phyloP scores from a whole-genome alignment of 495 filamentous ascomycete species.

The Neurospora tetrasperma region DNA sequence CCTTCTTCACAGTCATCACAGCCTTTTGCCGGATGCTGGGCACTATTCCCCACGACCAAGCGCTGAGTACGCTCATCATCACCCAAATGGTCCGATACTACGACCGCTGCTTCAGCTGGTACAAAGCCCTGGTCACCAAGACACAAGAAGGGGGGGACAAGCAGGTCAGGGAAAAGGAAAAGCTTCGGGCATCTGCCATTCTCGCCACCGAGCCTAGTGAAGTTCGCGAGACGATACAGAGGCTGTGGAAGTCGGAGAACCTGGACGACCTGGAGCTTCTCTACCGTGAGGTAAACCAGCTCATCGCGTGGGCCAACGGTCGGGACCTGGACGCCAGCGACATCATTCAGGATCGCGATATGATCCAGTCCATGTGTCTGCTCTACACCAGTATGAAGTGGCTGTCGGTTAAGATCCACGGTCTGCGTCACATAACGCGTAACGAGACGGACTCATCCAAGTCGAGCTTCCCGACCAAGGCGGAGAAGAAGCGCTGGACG shows the following conservation, averaged over 20 bases:
- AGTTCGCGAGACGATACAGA: slow-evolving; percentile 52
- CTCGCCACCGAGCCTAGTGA: slow-evolving; percentile 57
- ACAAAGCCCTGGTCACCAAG: slow-evolving; percentile 56
- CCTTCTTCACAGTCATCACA: slow-evolving; percentile 76
- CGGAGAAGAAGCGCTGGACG: slow-evolving; percentile 67
- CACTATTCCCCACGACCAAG: slow-evolving; percentile 90
- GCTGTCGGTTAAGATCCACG: slow-evolving; percentile 69
- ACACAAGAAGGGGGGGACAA: slow-evolving; percentile 27
- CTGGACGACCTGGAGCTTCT: slow-evolving; percentile 31
- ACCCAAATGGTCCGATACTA: slow-evolving; percentile 84
- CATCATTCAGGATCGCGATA: slow-evolving; percentile 82
- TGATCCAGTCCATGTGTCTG: slow-evolving; percentile 70
- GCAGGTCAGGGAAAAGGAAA: slow-evolving; percentile 25
- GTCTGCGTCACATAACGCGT: slow-evolving; percentile 62
- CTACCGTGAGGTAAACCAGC: slow-evolving; percentile 56
- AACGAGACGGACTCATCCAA: slow-evolving; percentile 44
- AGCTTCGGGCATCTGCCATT: slow-evolving; percentile 60
- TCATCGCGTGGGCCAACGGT: slow-evolving; percentile 54
- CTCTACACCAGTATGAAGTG: slow-evolving; percentile 97
- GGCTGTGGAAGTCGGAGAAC: slow-evolving; percentile 47
- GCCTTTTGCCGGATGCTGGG: slow-evolving; percentile 92
- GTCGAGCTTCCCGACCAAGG: slow-evolving; percentile 30
- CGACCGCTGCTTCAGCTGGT: slow-evolving; percentile 85
- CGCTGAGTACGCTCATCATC: slow-evolving; percentile 85
- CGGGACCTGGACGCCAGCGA: slow-evolving; percentile 59